These are phyloP conservation scores for Aspergillus sp. DNA, from an alignment of 2,329 filamentous ascomycete genomes.

Conservation along the genomic window DNA sequence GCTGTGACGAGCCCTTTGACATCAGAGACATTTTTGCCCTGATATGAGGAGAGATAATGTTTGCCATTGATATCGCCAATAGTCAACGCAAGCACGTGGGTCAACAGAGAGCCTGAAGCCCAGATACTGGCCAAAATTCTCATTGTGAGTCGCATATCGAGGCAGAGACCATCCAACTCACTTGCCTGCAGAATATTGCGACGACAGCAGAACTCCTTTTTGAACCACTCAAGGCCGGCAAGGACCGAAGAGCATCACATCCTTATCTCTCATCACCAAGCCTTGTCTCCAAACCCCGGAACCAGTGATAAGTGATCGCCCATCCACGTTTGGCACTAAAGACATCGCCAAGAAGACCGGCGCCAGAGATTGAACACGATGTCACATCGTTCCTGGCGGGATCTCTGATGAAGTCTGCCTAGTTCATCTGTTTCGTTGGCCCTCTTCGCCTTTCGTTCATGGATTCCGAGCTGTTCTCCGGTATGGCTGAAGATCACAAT, in stretches of 20 bases:
- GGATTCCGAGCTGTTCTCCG: no score
- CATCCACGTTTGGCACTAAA: neutral
- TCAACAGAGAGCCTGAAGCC: constrained; percentile 2
- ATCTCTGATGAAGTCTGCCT: no score
- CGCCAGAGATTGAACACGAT: neutral
- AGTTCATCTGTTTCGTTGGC: no score
- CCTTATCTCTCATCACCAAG: neutral
- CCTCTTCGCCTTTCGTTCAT: no score
- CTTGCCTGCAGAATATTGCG: no score
- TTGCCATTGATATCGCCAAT: constrained; percentile 67
- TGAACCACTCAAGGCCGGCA: neutral
- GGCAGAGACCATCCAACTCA: neutral
- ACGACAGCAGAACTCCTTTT: neutral
- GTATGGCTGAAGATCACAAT: no score
- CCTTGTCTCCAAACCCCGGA: neutral
- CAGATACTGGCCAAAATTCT: neutral
- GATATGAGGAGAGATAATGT: constrained; percentile 61
- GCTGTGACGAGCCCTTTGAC: constrained; percentile 66
- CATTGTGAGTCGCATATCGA: neutral
- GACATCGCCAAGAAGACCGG: neutral
- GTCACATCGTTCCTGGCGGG: neutral
- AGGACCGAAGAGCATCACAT: neutral
- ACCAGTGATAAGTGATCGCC: neutral
- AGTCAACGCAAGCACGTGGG: constrained; percentile 39
- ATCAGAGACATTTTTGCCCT: constrained; percentile 55